These are phyloP conservation scores for Exophiala calicioides DNA, from an alignment of 2,329 filamentous ascomycete species.

Conservation along the genomic window DNA sequence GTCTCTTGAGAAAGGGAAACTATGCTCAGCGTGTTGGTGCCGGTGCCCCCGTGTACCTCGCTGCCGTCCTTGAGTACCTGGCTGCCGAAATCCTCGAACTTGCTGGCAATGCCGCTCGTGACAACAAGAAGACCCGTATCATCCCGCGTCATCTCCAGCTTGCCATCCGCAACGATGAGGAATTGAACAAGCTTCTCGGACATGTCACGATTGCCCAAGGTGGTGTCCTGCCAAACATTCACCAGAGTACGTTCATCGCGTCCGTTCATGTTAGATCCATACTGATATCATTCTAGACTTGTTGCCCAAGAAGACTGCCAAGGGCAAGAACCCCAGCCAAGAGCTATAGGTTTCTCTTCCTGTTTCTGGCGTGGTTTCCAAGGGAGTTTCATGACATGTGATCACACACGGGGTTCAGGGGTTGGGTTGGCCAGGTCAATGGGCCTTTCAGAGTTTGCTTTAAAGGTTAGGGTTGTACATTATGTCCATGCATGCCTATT, in stretches of 20 bases:
- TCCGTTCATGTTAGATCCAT: conserved; percentile 32
- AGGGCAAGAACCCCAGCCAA: conserved; percentile 91
- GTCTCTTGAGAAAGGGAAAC: conserved; percentile 98
- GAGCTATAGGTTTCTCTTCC: conserved; percentile 76
- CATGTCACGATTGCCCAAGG: conserved; percentile 97
- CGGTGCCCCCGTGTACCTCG: conserved; percentile 94
- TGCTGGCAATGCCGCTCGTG: conserved; percentile 96
- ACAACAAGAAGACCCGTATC: conserved; percentile 99
- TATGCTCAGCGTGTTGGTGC: conserved; percentile 99
- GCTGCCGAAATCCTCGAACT: conserved; percentile 98
- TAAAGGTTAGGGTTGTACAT: conserved; percentile 59
- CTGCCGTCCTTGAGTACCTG: conserved; percentile 96
- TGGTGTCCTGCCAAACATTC: conserved; percentile 95
- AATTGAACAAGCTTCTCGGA: conserved; percentile 97
- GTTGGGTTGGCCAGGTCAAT: conserved; percentile 60
- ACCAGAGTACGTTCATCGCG: conserved; percentile 73
- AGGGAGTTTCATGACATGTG: conserved; percentile 62
- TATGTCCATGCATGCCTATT: conserved; percentile 54
- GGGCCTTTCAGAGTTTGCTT: conserved; percentile 47
- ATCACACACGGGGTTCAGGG: conserved; percentile 73
- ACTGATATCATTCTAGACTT: conserved; percentile 69
- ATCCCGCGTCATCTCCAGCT: conserved; percentile 98
- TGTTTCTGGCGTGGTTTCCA: conserved; percentile 67
- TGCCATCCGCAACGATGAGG: conserved; percentile 98
- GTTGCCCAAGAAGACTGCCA: conserved; percentile 97